Conservation (phyloP, 805 yeast species). For the Candida ovalis region DNA sequence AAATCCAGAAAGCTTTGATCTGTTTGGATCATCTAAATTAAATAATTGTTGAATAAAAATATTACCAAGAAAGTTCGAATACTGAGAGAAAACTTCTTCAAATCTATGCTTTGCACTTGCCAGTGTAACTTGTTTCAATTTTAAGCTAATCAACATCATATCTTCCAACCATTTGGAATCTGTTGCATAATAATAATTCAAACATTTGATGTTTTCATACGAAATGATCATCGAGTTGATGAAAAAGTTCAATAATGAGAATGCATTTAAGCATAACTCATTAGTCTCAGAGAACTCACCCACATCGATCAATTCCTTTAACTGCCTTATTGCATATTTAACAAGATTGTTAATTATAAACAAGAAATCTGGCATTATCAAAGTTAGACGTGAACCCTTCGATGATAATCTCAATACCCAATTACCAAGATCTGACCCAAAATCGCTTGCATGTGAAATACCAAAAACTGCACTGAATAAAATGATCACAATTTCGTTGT, state of each 20-base stretch:
- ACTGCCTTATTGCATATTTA: slow-evolving; percentile 5
- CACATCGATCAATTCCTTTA: background rate
- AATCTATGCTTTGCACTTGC: background rate
- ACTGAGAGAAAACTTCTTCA: background rate
- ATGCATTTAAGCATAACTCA: background rate
- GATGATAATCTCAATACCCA: slow-evolving; percentile 15
- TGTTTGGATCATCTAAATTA: background rate
- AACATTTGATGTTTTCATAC: slow-evolving; percentile 6
- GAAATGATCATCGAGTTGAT: slow-evolving; percentile 1
- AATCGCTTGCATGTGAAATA: slow-evolving; percentile 26
- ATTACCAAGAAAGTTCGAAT: background rate
- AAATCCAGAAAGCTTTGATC: background rate
- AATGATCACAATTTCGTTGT: slow-evolving; percentile 39
- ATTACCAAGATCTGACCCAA: slow-evolving; percentile 9
- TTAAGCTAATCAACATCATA: background rate
- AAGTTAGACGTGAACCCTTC: slow-evolving; percentile 13
- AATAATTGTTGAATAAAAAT: slow-evolving; percentile 13
- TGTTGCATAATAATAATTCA: slow-evolving; percentile 2
- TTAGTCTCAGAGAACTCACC: background rate
- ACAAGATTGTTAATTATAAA: slow-evolving; percentile 16
- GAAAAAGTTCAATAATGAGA: slow-evolving; percentile 1
- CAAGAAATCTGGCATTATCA: slow-evolving; percentile 44
- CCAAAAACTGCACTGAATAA: slow-evolving; percentile 48
- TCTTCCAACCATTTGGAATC: slow-evolving; percentile 3
- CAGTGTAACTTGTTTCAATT: slow-evolving; percentile 24